Evolutionary conservation across 2,329 filamentous ascomycete genomes (phyloP).

Genomic region (Aspergillus piperis): DNA sequence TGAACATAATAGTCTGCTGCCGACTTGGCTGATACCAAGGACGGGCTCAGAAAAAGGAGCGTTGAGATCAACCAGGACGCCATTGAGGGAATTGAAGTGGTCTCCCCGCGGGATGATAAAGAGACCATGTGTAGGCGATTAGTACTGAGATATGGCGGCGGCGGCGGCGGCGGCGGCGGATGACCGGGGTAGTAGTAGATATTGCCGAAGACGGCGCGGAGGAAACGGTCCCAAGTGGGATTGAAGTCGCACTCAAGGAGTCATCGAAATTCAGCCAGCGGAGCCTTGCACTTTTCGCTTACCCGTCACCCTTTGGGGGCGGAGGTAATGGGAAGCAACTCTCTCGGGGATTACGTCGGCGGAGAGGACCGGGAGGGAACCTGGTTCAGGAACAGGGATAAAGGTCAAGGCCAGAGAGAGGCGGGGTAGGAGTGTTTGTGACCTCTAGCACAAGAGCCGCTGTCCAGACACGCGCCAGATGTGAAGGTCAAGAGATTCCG

Average conservation of each 20-base stretch:
- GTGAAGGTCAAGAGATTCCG: too few relatives aligned
- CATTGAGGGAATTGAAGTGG: constrained; percentile 16
- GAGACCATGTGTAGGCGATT: constrained; percentile 20
- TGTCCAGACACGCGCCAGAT: too few relatives aligned
- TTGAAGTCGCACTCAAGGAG: constrained; percentile 16
- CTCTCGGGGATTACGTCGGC: not conserved
- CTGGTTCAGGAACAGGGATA: not conserved
- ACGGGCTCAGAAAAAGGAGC: constrained; percentile 28
- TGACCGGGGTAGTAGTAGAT: not conserved
- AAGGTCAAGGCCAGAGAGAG: too few relatives aligned
- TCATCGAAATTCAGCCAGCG: constrained; percentile 15
- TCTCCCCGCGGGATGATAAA: constrained; percentile 20
- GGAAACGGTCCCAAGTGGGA: constrained; percentile 21
- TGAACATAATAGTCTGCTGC: constrained; percentile 89
- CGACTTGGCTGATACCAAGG: constrained; percentile 47
- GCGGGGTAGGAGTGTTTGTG: too few relatives aligned
- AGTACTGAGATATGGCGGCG: not conserved
- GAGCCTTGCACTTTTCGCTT: not conserved
- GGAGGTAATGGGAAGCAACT: not conserved
- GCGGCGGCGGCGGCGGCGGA: not conserved
- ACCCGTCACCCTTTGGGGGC: not conserved
- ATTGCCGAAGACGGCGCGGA: not conserved
- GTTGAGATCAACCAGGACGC: constrained; percentile 30
- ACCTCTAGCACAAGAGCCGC: too few relatives aligned
- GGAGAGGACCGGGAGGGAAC: not conserved